Conservation (phyloP, 2,329 filamentous ascomycete genomes). For the Fusarium solani-melongenae region DNA sequence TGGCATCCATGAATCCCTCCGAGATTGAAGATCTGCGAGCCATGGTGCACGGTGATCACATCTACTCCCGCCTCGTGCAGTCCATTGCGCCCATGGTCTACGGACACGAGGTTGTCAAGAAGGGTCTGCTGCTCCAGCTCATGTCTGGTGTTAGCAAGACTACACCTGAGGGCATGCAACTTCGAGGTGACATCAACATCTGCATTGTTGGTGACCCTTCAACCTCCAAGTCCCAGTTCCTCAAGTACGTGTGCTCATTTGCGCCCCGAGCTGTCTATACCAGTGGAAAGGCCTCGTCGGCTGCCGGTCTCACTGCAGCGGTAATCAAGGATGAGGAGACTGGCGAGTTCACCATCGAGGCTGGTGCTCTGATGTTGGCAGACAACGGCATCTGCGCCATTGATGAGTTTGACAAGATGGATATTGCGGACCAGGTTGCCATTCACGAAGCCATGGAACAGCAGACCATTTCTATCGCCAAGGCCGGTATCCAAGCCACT, state of each 20-base stretch:
- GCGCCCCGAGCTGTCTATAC: slow-evolving; percentile 98
- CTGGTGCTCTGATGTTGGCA: slow-evolving; percentile 95
- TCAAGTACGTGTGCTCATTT: slow-evolving; percentile 98
- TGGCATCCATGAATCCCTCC: slow-evolving; percentile 83
- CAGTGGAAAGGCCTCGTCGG: slow-evolving; percentile 96
- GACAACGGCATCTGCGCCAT: slow-evolving; percentile 98
- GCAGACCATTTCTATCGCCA: slow-evolving; percentile 98
- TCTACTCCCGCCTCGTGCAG: slow-evolving; percentile 91
- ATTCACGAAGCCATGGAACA: slow-evolving; percentile 99
- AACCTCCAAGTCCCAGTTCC: slow-evolving; percentile 96
- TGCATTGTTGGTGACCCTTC: slow-evolving; percentile 98
- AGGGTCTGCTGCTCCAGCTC: slow-evolving; percentile 91
- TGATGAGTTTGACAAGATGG: slow-evolving; percentile 99
- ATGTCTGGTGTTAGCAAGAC: slow-evolving; percentile 96
- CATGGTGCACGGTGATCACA: slow-evolving; percentile 96
- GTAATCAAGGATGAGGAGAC: slow-evolving; percentile 99
- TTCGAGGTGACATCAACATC: slow-evolving; percentile 98
- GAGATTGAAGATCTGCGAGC: slow-evolving; percentile 92
- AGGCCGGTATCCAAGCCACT: slow-evolving; percentile 97
- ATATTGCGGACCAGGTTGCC: slow-evolving; percentile 94
- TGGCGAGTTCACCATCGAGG: slow-evolving; percentile 98
- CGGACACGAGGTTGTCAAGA: slow-evolving; percentile 97
- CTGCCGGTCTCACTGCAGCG: slow-evolving; percentile 95
- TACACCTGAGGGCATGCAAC: slow-evolving; percentile 92
- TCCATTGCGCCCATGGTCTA: slow-evolving; percentile 98